A percentile compares a stretch with the other conserved stretches of the same genome.
Conservation (phyloP, 179 eudicot genomes). For the Beta lomatogona region DNA sequence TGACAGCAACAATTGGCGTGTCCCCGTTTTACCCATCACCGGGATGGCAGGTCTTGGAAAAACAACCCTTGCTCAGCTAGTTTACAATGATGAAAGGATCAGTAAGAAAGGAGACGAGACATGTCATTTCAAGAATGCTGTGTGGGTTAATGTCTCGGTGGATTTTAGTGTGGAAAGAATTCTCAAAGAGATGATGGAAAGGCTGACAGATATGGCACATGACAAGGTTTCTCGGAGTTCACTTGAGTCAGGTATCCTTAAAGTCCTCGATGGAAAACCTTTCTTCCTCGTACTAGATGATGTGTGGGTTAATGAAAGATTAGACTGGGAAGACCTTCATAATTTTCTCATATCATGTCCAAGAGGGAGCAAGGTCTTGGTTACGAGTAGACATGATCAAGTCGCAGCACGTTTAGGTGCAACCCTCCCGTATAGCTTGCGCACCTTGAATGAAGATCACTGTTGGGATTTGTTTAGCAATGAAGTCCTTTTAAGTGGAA, state of each 20-base stretch:
- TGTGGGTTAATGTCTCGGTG: not conserved
- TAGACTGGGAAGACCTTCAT: not conserved
- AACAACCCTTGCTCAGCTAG: slow-evolving; percentile 6
- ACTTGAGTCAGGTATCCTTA: not conserved
- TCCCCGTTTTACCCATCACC: not conserved
- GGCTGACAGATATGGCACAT: not conserved
- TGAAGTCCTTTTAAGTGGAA: not conserved
- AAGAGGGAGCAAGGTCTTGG: slow-evolving; percentile 7
- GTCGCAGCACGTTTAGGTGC: not conserved
- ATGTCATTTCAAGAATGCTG: not conserved
- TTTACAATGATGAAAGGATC: slow-evolving; percentile 2
- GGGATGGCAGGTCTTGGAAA: slow-evolving; percentile 8
- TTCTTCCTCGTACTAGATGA: slow-evolving; percentile 1
- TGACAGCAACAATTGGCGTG: not conserved
- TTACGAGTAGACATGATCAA: not conserved
- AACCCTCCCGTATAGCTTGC: not conserved
- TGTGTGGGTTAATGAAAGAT: not conserved
- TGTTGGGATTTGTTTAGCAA: not conserved
- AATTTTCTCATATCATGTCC: not conserved
- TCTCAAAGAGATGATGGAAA: not conserved
- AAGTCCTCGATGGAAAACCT: not conserved
- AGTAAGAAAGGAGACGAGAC: not conserved
- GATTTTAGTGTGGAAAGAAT: not conserved
- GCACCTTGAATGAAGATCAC: not conserved
- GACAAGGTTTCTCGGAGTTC: not conserved